Evolutionary conservation across 257 asterid genomes (phyloP).

Genomic region (Solanum ahanhuiri): DNA sequence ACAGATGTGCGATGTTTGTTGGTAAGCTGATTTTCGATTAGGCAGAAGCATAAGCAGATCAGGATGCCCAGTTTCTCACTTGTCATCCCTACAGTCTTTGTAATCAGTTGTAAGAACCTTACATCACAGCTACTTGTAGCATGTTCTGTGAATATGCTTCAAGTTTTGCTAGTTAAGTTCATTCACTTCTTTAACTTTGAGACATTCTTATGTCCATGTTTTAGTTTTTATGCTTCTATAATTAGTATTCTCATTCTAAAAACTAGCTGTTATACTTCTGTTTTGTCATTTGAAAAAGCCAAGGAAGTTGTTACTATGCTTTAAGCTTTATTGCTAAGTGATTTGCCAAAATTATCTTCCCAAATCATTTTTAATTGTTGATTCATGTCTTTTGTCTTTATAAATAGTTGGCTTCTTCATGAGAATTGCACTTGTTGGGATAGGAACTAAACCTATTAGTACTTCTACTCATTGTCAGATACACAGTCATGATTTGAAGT

Average conservation of each 20-base stretch:
- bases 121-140: background rate
- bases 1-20: background rate
- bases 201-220: background rate
- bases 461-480: background rate
- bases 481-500: background rate
- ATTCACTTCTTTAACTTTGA: background rate
- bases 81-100: background rate
- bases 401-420: background rate
- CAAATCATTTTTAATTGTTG: background rate
- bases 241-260: background rate
- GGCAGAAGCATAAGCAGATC: background rate
- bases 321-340: background rate
- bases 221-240: background rate
- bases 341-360: background rate
- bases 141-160: background rate
- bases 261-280: background rate
- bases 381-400: background rate
- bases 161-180: background rate
- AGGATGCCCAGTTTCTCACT: background rate
- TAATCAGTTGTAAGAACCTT: background rate
- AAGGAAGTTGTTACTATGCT: background rate
- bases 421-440: background rate
- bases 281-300: background rate
- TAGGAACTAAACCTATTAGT: background rate
- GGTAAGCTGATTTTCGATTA: background rate